Conservation (phyloP, 1,284 basidiomycete genomes). For the Puccinia coronata region DNA sequence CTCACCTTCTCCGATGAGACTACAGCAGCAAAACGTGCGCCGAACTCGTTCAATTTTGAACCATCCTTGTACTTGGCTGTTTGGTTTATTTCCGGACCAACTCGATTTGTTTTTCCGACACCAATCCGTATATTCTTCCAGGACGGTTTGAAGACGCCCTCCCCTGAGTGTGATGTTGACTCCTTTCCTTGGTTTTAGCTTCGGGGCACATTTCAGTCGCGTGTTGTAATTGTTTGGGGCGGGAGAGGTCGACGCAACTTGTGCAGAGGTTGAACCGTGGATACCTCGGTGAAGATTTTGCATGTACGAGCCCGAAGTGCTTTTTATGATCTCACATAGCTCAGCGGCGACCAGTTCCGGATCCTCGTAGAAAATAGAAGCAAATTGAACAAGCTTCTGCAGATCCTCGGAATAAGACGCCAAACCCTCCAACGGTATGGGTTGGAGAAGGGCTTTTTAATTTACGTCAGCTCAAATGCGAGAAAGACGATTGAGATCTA, state of each 20-base stretch:
- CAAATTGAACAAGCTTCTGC: slow-evolving; percentile 37
- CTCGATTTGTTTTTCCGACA: slow-evolving; percentile 41
- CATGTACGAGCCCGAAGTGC: not conserved
- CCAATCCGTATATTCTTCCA: slow-evolving; percentile 49
- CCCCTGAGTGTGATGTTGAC: slow-evolving; percentile 43
- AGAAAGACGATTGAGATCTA: not conserved
- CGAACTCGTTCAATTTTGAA: slow-evolving; percentile 46
- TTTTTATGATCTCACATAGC: slow-evolving; percentile 36
- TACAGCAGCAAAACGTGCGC: slow-evolving; percentile 48
- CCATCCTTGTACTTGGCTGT: slow-evolving; percentile 31
- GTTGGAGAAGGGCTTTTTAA: slow-evolving; percentile 25
- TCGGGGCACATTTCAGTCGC: slow-evolving; percentile 42
- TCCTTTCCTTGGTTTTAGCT: slow-evolving; percentile 47
- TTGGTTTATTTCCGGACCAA: slow-evolving; percentile 39
- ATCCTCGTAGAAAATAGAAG: slow-evolving; percentile 34
- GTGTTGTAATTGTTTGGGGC: not conserved
- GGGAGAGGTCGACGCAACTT: slow-evolving; percentile 6
- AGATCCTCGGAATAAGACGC: slow-evolving; percentile 30
- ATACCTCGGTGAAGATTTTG: not conserved
- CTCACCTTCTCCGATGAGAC: slow-evolving; percentile 5
- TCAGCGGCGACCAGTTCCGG: slow-evolving; percentile 11
- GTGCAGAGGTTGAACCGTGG: slow-evolving; percentile 13
- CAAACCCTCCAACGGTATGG: not conserved
- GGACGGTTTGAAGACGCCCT: slow-evolving; percentile 29
- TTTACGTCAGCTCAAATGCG: not conserved